These are phyloP conservation scores for Knoxia roxburghii DNA, from an alignment of 257 asterid genomes.

Conservation along the genomic window DNA sequence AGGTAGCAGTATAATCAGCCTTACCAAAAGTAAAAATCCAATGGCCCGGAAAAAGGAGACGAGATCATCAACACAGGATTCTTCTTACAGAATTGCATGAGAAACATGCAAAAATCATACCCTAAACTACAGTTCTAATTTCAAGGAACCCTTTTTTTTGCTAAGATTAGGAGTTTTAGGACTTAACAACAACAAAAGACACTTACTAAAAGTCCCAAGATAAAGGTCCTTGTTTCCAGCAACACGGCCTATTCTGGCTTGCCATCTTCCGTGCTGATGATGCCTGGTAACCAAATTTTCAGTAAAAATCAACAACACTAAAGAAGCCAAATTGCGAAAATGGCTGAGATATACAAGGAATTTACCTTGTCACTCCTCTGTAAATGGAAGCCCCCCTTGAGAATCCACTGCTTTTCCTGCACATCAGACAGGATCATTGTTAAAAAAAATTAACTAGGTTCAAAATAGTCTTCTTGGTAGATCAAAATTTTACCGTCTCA, in stretches of 20 bases:
- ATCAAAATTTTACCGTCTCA: slow-evolving; percentile 51
- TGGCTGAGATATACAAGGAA: neutral
- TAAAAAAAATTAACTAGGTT: neutral
- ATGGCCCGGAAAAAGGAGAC: slow-evolving; percentile 18
- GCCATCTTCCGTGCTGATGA: slow-evolving; percentile 59
- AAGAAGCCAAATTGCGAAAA: neutral
- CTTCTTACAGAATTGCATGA: slow-evolving; percentile 7
- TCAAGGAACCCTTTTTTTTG: no score
- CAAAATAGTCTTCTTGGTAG: no score
- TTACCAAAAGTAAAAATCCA: slow-evolving; percentile 22
- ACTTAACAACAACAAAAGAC: neutral
- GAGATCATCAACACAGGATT: slow-evolving; percentile 10
- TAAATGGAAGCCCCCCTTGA: slow-evolving; percentile 48
- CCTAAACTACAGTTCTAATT: no score
- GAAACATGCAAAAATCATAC: slow-evolving; percentile 7
- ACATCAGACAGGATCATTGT: neutral
- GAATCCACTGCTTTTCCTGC: slow-evolving; percentile 42
- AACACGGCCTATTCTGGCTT: slow-evolving; percentile 51
- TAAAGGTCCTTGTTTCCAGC: slow-evolving; percentile 52
- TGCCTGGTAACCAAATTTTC: slow-evolving; percentile 22
- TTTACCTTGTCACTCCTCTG: slow-evolving; percentile 46
- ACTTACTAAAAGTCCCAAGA: slow-evolving; percentile 48
- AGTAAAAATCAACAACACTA: neutral
- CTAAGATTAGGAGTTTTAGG: no score
- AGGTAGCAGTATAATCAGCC: slow-evolving; percentile 17